Evolutionary conservation across 1,284 basidiomycete genomes (phyloP), one percentile per base, ranked within the genome.

Genomic region (Sporisorium iseilematis-ciliati): DNA sequence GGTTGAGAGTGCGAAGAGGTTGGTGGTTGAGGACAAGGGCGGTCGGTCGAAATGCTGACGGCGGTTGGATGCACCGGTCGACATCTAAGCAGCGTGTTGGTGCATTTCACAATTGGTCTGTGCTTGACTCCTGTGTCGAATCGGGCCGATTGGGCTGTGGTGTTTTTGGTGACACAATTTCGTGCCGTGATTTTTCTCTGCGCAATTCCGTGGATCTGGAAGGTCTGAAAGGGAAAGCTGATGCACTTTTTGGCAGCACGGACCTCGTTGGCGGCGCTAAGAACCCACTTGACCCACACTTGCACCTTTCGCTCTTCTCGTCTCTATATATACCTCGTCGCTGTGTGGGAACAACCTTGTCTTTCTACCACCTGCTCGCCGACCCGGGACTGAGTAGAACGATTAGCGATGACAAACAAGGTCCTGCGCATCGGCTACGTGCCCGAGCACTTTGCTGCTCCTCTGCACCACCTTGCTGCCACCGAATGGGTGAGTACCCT

Each of bases 371-470:
- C 20, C 0, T 16, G 18, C 10, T n/a, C 41, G 3, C 6, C 49
- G 7, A 26, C 16, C 11, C 1, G 20, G 31, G 35, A 38, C 14
- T 11, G 3, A 38, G 4, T 16, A 4, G 12, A 12, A 38, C 35
- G 3, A 38, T 12, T 41, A 50, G 52, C 23, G 12, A 66, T 62
- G 61, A 45, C 65, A 7, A 20, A 49, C 14, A 62, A 69, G 43
- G 23, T 51, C 4, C 64, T 81, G n/a, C 79, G 79, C 45, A 52
- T 82, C 33, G 82, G 82, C 40, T 83, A 75, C 53, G 81, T 84
- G 16, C 82, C 81, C 16, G 82, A 84, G 59, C 82, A 84, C 69
- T 82, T 84, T 64, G 77, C 78, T 41, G 78, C 71, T 18, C 82
- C 82, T 2, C 59, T 84, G 10, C 75, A 79, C 18, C 65, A 78